Evolutionary conservation across 2,329 filamentous ascomycete species (phyloP), one percentile per base, ranked within the genome.

Genomic region (Dactylellina haptotyla): DNA sequence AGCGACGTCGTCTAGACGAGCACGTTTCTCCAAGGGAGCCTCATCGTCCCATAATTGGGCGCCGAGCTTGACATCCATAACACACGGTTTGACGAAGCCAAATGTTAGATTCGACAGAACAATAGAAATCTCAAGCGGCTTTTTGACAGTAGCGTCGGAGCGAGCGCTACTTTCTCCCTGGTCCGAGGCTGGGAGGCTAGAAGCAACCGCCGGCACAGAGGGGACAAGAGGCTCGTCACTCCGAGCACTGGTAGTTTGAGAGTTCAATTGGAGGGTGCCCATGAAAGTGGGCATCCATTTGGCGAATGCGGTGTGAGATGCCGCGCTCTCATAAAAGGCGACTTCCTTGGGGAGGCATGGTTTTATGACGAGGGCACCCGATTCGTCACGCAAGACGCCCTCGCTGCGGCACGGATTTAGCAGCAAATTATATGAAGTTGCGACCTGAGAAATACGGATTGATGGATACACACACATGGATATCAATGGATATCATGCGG

Each of bases 51-150:
- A 98, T 4, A 99, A 83, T 30, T 91, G 87, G 54, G 88, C 86
- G 45, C 95, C 95, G 18, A 99, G 87, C 83, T 99, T 99, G 76
- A 96, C 87, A 79, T 99, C 95, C 67, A 99, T 84, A 5, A 99
- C 92, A 77, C 97, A 98, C 4, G 95, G 92, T 69, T 87, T 86
- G 78, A 86, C 87, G 83, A 93, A 98, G 0, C 92, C 92, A 76
- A 87, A 86, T 8, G 76, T 76, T 12, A 76, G 45, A 56, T 78
- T 78, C n/a, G 77, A 75, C 23, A 78, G 74, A 28, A 78, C 77
- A 43, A 79, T 76, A 20, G 75, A 76, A 25, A 72, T 76, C 67
- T 51, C 76, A n/a, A 72, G 45, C 4, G 67, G 67, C 46, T 72
- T 72, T 34, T 74, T 75, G 50, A 39, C 56, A 8, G 72, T 26